Percentiles rank a stretch among this genome's conserved stretches.
Evolutionary conservation across 164 flowering plant genomes (phyloP).

Genomic region (Hamamelis virginiana): DNA sequence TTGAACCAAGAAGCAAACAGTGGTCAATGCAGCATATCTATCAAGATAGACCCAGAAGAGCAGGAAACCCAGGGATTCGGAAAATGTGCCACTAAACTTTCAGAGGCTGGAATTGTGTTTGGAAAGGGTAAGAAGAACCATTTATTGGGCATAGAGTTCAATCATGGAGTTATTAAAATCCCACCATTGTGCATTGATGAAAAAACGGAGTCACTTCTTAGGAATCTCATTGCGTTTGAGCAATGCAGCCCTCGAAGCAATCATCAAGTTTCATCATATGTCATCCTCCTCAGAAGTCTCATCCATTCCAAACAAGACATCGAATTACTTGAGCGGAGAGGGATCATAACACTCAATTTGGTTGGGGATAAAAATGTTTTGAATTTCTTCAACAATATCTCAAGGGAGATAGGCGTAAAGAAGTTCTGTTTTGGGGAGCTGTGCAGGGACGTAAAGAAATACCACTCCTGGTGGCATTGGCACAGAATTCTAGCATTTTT

Average conservation of each 20-base stretch:
- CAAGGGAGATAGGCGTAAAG: constrained; percentile 12
- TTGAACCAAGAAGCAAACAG: too few species aligned
- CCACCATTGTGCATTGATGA: constrained; percentile 22
- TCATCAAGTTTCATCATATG: constrained; percentile 27
- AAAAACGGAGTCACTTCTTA: constrained; percentile 13
- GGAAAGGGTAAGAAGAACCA: background rate
- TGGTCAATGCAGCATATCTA: too few species aligned
- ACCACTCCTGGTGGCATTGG: background rate
- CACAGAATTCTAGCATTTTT: background rate
- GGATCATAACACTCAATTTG: background rate
- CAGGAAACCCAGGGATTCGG: background rate
- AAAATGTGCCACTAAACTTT: constrained; percentile 17
- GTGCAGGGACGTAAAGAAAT: constrained; percentile 17
- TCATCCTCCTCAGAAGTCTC: constrained; percentile 21
- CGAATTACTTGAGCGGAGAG: constrained; percentile 3
- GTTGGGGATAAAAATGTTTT: background rate
- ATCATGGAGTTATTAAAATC: constrained; percentile 19
- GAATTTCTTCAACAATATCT: constrained; percentile 11
- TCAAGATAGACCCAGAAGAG: background rate
- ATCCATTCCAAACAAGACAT: constrained; percentile 16
- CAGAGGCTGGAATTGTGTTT: constrained; percentile 20
- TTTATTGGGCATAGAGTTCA: constrained; percentile 19
- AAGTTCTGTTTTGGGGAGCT: constrained; percentile 21
- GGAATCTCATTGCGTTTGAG: constrained; percentile 35
- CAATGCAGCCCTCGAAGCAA: constrained; percentile 2